phyloP scores from a whole-genome alignment of 116 monocot genomes.

The Thalassia testudinum region DNA sequence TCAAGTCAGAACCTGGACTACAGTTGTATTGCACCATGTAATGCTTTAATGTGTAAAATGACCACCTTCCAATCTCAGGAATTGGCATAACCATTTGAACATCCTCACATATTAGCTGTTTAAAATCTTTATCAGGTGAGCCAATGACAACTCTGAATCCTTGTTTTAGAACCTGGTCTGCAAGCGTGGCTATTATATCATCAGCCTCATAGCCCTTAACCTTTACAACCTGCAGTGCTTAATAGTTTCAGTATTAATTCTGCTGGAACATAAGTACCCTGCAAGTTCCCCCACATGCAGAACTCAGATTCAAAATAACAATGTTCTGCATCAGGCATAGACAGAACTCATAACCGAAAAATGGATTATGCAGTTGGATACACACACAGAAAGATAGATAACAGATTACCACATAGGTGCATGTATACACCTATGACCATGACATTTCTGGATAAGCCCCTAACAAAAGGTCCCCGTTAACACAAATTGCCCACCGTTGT shows the following conservation, averaged over 20 bases:
- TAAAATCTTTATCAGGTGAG: conserved; percentile 99
- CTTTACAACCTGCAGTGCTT: conserved; percentile 66
- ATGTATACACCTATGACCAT: too few species aligned
- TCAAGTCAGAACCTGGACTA: conserved; percentile 72
- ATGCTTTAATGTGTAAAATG: conserved; percentile 72
- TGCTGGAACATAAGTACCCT: conserved; percentile 5
- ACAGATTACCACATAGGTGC: too few species aligned
- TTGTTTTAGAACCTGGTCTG: conserved; percentile 60
- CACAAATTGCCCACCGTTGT: too few species aligned
- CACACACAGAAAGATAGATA: too few species aligned
- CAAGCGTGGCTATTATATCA: conserved; percentile 85
- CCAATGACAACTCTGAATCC: conserved; percentile 73
- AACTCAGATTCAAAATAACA: too few species aligned
- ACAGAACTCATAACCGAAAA: too few species aligned
- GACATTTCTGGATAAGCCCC: too few species aligned
- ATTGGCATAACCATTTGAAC: conserved; percentile 95
- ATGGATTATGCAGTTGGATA: too few species aligned
- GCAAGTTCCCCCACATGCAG: too few species aligned
- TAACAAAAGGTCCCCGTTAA: too few species aligned
- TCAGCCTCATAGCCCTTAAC: conserved; percentile 84
- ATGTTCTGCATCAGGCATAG: too few species aligned
- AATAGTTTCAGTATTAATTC: conserved; percentile 11
- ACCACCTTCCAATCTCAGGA: conserved; percentile 74
- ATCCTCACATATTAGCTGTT: conserved; percentile 79
- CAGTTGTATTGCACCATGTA: conserved; percentile 67